Conservation (phyloP, 140 eudicot species). For the Cichorium intybus region DNA sequence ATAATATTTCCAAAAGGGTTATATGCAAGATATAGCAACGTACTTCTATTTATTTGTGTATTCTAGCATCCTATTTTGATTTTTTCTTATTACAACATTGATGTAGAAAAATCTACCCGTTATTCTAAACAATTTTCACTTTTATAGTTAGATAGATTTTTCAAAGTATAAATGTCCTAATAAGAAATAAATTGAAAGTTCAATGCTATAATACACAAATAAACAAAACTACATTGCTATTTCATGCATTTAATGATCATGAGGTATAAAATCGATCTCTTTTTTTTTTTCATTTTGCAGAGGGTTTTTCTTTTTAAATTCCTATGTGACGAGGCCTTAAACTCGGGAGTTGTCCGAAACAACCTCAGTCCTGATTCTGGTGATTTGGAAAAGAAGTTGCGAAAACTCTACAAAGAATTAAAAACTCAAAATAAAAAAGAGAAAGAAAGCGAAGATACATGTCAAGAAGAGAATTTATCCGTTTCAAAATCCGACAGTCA, state of each 20-base stretch:
- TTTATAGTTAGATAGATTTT: neutral
- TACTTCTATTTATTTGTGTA: no score
- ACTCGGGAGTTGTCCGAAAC: slow-evolving; percentile 55
- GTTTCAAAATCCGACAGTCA: slow-evolving; percentile 32
- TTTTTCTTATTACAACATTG: no score
- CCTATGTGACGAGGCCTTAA: slow-evolving; percentile 80
- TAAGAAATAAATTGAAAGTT: neutral
- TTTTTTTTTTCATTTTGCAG: slow-evolving; percentile 47
- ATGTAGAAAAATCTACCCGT: no score
- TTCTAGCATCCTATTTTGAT: no score
- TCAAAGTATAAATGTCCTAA: neutral
- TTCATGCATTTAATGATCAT: slow-evolving; percentile 6
- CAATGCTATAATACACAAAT: no score
- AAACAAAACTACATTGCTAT: neutral
- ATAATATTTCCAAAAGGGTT: no score
- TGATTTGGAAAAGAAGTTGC: slow-evolving; percentile 38
- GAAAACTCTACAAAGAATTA: slow-evolving; percentile 33
- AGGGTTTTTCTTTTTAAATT: slow-evolving; percentile 68
- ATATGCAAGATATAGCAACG: no score
- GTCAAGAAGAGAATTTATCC: slow-evolving; percentile 22
- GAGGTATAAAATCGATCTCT: slow-evolving; percentile 3
- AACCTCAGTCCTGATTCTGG: slow-evolving; percentile 47
- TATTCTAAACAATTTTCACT: no score
- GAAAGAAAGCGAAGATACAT: slow-evolving; percentile 30
- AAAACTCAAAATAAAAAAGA: slow-evolving; percentile 29